Conservation (phyloP, 768 basidiomycete species). For the Lentinula guzmanii region DNA sequence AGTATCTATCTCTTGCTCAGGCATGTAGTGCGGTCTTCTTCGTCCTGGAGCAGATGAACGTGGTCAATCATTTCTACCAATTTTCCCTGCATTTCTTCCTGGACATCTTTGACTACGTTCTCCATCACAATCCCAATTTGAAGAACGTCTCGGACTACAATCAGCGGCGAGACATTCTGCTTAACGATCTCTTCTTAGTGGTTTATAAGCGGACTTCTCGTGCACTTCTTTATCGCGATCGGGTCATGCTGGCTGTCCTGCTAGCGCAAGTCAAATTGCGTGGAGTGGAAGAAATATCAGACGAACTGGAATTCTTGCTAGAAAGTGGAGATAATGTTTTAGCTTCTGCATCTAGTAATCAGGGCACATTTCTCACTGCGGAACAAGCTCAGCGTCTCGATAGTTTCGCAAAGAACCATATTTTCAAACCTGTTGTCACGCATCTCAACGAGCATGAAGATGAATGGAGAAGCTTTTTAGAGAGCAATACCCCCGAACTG, state of each 20-base stretch:
- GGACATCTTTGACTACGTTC: constrained; percentile 94
- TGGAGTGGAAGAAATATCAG: constrained; percentile 69
- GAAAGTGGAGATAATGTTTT: constrained; percentile 74
- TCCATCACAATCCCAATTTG: constrained; percentile 89
- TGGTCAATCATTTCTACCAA: constrained; percentile 97
- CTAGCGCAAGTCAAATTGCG: constrained; percentile 86
- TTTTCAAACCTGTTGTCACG: constrained; percentile 72
- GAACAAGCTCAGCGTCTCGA: constrained; percentile 70
- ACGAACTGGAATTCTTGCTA: constrained; percentile 88
- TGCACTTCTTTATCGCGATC: constrained; percentile 84
- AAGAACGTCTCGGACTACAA: constrained; percentile 69
- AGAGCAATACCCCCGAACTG: constrained; percentile 60
- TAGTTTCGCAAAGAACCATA: constrained; percentile 60
- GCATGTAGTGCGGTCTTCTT: constrained; percentile 98
- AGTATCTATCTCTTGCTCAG: constrained; percentile 91
- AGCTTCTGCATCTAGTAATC: constrained; percentile 26
- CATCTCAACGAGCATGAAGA: constrained; percentile 57
- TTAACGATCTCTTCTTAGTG: constrained; percentile 84
- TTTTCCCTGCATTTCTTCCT: constrained; percentile 98
- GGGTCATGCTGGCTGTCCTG: constrained; percentile 85
- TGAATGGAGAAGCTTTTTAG: constrained; percentile 69
- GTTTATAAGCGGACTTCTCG: constrained; percentile 88
- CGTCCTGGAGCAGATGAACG: constrained; percentile 89
- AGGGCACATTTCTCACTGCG: constrained; percentile 46
- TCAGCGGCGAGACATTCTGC: constrained; percentile 69